Conservation (phyloP, 2,329 filamentous ascomycete species). For the Clonostachys chloroleuca region DNA sequence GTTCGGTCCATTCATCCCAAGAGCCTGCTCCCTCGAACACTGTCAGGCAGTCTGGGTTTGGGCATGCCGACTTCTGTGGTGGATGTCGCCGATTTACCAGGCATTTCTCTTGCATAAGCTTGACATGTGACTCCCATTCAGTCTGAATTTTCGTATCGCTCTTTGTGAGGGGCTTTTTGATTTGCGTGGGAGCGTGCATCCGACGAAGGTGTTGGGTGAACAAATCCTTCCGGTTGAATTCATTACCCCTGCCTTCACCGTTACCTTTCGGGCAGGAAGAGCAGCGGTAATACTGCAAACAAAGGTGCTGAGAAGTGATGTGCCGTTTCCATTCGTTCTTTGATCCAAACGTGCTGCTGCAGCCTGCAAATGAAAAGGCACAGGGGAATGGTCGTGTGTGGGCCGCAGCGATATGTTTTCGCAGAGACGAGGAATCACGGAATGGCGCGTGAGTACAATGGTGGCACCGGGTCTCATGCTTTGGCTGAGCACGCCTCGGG, state of each 20-base stretch:
- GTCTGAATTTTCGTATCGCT: constrained; percentile 53
- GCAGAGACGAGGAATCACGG: constrained; percentile 61
- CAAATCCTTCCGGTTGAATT: constrained; percentile 92
- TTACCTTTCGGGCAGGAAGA: constrained; percentile 53
- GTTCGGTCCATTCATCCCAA: constrained; percentile 92
- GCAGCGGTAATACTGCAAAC: constrained; percentile 60
- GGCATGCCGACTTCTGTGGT: constrained; percentile 68
- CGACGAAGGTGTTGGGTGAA: constrained; percentile 92
- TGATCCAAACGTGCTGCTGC: constrained; percentile 76
- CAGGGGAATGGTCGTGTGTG: constrained; percentile 77
- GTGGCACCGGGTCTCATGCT: constrained; percentile 57
- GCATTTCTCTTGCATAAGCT: constrained; percentile 71
- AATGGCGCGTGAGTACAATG: constrained; percentile 62
- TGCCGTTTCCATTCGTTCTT: constrained; percentile 99
- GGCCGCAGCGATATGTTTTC: constrained; percentile 63
- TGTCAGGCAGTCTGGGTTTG: constrained; percentile 65
- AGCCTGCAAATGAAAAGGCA: constrained; percentile 81
- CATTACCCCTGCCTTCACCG: constrained; percentile 54
- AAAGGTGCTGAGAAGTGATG: constrained; percentile 84
- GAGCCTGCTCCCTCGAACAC: constrained; percentile 67
- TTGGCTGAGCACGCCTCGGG: constrained; percentile 42
- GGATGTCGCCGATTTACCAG: constrained; percentile 64
- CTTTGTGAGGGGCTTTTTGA: constrained; percentile 52
- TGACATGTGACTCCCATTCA: constrained; percentile 62
- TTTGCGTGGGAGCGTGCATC: constrained; percentile 78